Evolutionary conservation across 140 eudicot genomes (phyloP), one percentile per base, ranked within the genome.

Genomic region (Bidens hawaiensis): DNA sequence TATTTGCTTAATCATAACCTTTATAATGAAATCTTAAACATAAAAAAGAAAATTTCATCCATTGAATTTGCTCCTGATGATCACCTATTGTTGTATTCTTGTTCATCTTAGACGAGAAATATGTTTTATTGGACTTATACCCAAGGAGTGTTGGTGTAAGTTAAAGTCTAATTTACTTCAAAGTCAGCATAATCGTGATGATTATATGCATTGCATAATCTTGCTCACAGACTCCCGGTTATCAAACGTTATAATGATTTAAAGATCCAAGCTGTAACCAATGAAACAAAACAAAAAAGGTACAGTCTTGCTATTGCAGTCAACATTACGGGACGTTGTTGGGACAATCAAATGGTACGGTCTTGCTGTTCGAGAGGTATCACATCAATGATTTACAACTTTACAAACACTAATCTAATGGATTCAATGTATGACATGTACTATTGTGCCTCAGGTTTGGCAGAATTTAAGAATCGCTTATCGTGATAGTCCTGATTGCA

Each of bases 321-420:
- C 94, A 54, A 79, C 82, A 11, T 69, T 88, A 52, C 79, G 88
- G 89, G 88, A 80, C n/a, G 55, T 82, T 60, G 78, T 93, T 7
- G 95, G 87, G 52, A 67, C 87, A 0, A 64, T 93, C 2, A 88
- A 93, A 79, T 93, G 96, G 96, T 83, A 82, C 10, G 96, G 95
- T 10, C 53, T 74, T 36, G 96, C 85, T 3, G 89, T 85, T 63
- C 81, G 80, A 45, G 97, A 94, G 99, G 99, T 94, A 81, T 15
- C 26, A 22, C 45, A 53, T 78, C 16, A 33, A 6, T 48, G 40
- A 7, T 21, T 11, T 50, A 6, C 43, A 46, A 43, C n/a, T 30
- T 14, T n/a, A 30, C 43, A 14, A 14, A 65, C 15, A n/a, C n/a
- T n/a, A n/a, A n/a, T n/a, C 10, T 33, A 19, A 31, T 5, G 28